Evolutionary conservation across 805 yeast species (phyloP).

Genomic region (Hanseniaspora nectarophila): DNA sequence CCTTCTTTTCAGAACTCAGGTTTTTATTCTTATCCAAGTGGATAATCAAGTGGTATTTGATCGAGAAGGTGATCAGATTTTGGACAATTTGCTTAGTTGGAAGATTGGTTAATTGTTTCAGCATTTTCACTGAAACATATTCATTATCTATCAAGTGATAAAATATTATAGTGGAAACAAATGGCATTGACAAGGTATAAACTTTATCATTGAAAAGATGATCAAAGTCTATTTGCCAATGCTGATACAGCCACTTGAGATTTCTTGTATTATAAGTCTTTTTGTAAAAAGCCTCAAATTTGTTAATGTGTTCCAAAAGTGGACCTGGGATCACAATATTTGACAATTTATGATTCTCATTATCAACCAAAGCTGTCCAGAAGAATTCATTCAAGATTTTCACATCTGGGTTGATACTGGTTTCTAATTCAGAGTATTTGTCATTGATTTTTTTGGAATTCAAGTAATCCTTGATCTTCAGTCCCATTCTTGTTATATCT

Average conservation of each 20-base stretch:
- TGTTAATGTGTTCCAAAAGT: constrained; percentile 32
- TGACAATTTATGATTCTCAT: constrained; percentile 12
- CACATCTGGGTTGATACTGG: constrained; percentile 34
- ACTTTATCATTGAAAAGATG: constrained; percentile 55
- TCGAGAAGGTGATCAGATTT: constrained; percentile 70
- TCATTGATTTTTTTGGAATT: constrained; percentile 39
- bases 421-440: constrained; percentile 28
- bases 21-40: constrained; percentile 61
- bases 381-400: constrained; percentile 48
- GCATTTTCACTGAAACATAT: constrained; percentile 46
- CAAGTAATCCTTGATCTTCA: constrained; percentile 74
- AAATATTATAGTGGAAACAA: constrained; percentile 69
- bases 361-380: constrained; percentile 35
- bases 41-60: constrained; percentile 61
- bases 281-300: constrained; percentile 43
- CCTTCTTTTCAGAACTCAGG: constrained; percentile 40
- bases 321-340: constrained; percentile 18
- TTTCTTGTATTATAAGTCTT: constrained; percentile 46
- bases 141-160: constrained; percentile 55
- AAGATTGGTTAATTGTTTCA: constrained; percentile 53
- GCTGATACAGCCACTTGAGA: constrained; percentile 66
- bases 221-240: constrained; percentile 72
- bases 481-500: constrained; percentile 47
- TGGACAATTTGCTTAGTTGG: constrained; percentile 63
- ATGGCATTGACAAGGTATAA: constrained; percentile 70